phyloP scores from a whole-genome alignment of 169 alveolate genomes.

The Eimeria maxima region DNA sequence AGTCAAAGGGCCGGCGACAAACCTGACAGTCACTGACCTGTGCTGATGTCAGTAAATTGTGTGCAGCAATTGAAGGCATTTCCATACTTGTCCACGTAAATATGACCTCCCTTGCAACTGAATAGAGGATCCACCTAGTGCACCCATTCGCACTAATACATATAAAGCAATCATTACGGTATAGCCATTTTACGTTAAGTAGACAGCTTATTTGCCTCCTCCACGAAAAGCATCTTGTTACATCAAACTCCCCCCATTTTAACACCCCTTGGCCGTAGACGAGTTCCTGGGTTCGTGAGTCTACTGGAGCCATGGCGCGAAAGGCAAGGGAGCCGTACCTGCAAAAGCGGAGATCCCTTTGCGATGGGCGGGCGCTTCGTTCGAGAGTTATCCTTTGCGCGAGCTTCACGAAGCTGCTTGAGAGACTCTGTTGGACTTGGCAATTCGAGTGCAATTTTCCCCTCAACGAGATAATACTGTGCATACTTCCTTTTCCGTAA shows the following conservation, averaged over 20 bases:
- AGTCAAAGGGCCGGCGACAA: not conserved
- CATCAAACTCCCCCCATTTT: not conserved
- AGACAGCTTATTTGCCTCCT: not conserved
- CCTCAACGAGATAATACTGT: slow-evolving; percentile 79
- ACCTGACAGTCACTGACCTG: slow-evolving; percentile 50
- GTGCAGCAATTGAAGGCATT: slow-evolving; percentile 83
- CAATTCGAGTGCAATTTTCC: slow-evolving; percentile 46
- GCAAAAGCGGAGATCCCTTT: slow-evolving; percentile 55
- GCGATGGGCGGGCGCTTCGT: slow-evolving; percentile 70
- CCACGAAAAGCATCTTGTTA: not conserved
- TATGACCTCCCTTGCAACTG: slow-evolving; percentile 69
- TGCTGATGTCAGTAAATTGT: slow-evolving; percentile 79
- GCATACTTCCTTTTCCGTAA: slow-evolving; percentile 82
- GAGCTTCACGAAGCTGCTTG: slow-evolving; percentile 39
- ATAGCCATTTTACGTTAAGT: not conserved
- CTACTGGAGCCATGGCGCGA: not conserved
- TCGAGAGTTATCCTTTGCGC: slow-evolving; percentile 1
- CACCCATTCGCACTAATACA: not conserved
- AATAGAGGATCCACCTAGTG: slow-evolving; percentile 82
- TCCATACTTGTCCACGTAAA: slow-evolving; percentile 75
- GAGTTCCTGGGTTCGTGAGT: not conserved
- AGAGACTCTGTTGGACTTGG: slow-evolving; percentile 65
- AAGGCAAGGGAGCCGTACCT: not conserved
- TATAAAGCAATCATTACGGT: not conserved
- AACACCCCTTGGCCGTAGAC: not conserved